These are phyloP conservation scores for Plasmodium inui DNA, from an alignment of 169 alveolate species.

Conservation along the genomic window DNA sequence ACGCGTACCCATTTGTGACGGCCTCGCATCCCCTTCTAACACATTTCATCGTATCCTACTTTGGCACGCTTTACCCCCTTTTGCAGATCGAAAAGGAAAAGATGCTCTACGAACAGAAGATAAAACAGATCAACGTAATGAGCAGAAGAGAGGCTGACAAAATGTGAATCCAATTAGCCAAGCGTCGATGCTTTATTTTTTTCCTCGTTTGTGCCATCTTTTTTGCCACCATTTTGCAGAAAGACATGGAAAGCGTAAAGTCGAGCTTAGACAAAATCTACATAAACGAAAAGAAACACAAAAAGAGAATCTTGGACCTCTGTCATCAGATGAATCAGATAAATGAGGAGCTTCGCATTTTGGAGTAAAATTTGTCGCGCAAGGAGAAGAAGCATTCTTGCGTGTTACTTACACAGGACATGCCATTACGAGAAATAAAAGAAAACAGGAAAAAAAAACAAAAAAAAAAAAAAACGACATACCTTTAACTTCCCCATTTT, in stretches of 20 bases:
- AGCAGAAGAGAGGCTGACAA: not conserved
- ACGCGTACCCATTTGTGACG: not conserved
- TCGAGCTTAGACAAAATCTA: constrained; percentile 57
- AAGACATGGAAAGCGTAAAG: constrained; percentile 58
- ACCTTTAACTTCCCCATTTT: not conserved
- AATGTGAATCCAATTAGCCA: not conserved
- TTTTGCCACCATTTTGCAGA: not conserved
- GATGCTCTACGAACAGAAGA: constrained; percentile 51
- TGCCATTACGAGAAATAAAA: not conserved
- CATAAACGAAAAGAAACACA: constrained; percentile 68
- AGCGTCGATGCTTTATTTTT: not conserved
- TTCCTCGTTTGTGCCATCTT: not conserved
- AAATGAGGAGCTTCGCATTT: constrained; percentile 68
- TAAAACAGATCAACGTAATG: constrained; percentile 47
- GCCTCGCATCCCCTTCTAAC: not conserved
- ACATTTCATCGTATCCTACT: not conserved
- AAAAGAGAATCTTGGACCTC: constrained; percentile 54
- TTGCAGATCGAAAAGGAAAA: constrained; percentile 67
- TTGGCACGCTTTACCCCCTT: not conserved
- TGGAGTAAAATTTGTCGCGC: constrained; percentile 22
- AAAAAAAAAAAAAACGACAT: not conserved
- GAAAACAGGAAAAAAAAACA: not conserved
- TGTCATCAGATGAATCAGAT: constrained; percentile 75
- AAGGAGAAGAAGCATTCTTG: not conserved
- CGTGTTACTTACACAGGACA: not conserved